Conservation (phyloP, 768 basidiomycete genomes). For the Leucocoprinus sp. region DNA sequence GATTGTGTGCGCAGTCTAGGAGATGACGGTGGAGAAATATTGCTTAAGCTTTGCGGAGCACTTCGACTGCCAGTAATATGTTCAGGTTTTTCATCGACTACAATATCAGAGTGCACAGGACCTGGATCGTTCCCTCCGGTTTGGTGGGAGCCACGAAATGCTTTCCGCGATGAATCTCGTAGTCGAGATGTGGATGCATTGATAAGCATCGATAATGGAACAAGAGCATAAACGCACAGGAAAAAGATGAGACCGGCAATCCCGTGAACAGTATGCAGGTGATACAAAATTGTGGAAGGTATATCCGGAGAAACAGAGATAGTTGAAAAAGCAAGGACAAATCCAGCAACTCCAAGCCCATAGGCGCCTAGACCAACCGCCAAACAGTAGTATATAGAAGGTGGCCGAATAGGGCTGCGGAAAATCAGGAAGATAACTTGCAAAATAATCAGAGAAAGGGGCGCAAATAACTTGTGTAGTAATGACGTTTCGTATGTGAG, state of each 20-base stretch:
- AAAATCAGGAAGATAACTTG: conserved; percentile 29
- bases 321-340: conserved; percentile 57
- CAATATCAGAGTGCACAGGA: conserved; percentile 17
- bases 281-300: conserved; percentile 23
- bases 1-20: conserved; percentile 40
- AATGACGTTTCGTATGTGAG: conserved; percentile 27
- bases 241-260: conserved; percentile 60
- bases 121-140: conserved; percentile 8
- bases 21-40: conserved; percentile 33
- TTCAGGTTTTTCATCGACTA: conserved; percentile 24
- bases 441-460: conserved; percentile 34
- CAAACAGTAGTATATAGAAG: conserved; percentile 22
- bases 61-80: conserved; percentile 18
- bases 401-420: conserved; percentile 18
- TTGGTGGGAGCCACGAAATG: background rate
- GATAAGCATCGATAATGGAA: conserved; percentile 25
- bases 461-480: conserved; percentile 36
- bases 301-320: conserved; percentile 28
- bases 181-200: background rate
- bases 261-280: conserved; percentile 55
- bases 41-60: conserved; percentile 29
- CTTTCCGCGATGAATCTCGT: background rate
- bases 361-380: conserved; percentile 35
- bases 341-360: conserved; percentile 53
- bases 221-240: conserved; percentile 45